Evolutionary conservation across 2,329 filamentous ascomycete genomes (phyloP), one percentile per base, ranked within the genome.

Genomic region (Diatrype stigma): DNA sequence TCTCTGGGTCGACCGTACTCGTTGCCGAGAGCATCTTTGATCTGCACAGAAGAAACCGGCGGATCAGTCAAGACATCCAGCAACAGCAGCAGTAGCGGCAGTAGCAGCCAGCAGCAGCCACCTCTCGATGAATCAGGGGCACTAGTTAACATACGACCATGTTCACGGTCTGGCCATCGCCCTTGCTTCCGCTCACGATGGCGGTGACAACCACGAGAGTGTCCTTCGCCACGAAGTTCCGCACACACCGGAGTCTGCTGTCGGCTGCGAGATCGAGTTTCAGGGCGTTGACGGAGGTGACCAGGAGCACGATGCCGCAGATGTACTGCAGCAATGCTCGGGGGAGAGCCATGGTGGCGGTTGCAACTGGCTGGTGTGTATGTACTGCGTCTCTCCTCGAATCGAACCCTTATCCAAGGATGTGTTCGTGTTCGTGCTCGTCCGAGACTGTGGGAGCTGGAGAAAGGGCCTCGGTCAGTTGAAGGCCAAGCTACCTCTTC

Each of bases 181-280:
- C 93, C 73, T 87, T 89, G 60, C 75, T 75, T n/a, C 94, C 94
- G 68, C 86, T 84, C 51, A 96, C 80, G 53, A 85, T 96, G 50
- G 92, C 89, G 51, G 93, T 97, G 48, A 99, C 93, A 32, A 97
- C 93, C 40, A 99, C 94, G 59, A 99, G 77, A 58, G 94, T 96
- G 67, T 96, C 91, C 73, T 85, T 88, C 55, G 84, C 81, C 59
- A 96, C 92, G 71, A 96, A 99, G 77, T 99, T 99, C 70, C 93
- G 85, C 71, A 99, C 89, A 76, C 94, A 99, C 75, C 93, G 83
- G 74, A 93, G 88, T 65, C 80, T 84, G 55, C 77, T 76, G 63
- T 86, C 84, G 69, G 91, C 90, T 63, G 82, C 73, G 55, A 99
- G 83, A 65, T 99, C 94, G 80, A 99, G 96, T 77, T 96, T 96